Conservation (phyloP, 352 stramenopile genomes). For the Phytopythium boreale region DNA sequence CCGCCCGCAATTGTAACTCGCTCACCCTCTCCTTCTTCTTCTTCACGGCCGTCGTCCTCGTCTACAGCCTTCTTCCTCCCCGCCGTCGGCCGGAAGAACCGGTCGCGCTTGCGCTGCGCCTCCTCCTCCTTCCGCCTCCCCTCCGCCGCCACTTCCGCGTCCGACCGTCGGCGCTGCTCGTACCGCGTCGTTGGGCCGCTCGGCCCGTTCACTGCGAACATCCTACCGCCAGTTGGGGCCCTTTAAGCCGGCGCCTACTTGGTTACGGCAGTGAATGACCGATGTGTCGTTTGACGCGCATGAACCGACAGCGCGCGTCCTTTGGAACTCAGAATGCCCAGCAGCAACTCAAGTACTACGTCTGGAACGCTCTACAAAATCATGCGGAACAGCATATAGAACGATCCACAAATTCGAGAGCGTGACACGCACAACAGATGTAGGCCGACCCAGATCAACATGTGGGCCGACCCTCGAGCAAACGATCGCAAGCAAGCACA, state of each 20-base stretch:
- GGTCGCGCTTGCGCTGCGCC: constrained; percentile 25
- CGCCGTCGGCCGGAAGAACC: constrained; percentile 34
- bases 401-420: neutral
- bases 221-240: constrained; percentile 8
- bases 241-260: neutral
- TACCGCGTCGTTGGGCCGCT: constrained; percentile 56
- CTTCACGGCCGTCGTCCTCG: neutral
- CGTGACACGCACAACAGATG: neutral
- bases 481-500: neutral
- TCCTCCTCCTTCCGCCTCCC: constrained; percentile 23
- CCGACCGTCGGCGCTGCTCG: constrained; percentile 46
- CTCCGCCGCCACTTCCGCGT: constrained; percentile 12
- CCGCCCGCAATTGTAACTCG: neutral
- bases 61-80: constrained; percentile 4
- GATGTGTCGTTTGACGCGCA: neutral
- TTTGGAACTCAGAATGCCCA: constrained; percentile 5
- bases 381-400: constrained; percentile 4
- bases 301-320: neutral
- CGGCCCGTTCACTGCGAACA: constrained; percentile 79
- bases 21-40: neutral
- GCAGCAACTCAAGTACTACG: neutral
- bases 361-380: neutral
- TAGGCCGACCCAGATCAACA: neutral
- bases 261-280: neutral
- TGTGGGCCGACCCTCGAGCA: neutral